Conservation (phyloP, 768 basidiomycete genomes). For the Hysterangium stoloniferum region DNA sequence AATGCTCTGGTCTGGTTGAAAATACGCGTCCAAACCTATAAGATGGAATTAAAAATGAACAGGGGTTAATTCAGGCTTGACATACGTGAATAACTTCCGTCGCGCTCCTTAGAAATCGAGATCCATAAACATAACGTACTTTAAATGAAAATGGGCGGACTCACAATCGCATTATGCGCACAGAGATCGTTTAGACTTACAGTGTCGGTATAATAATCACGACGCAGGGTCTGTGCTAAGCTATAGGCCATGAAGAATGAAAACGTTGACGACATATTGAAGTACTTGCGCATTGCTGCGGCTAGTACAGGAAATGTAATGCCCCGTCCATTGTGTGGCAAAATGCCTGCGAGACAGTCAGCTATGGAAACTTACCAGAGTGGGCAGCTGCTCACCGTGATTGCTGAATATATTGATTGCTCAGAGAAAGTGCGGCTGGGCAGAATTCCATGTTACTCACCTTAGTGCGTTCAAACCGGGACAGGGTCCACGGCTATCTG, state of each 20-base stretch:
- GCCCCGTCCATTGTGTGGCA: slow-evolving; percentile 56
- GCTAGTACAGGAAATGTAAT: slow-evolving; percentile 43
- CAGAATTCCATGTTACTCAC: slow-evolving; percentile 35
- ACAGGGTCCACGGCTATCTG: slow-evolving; percentile 66
- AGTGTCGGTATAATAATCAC: background rate
- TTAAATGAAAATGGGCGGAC: background rate
- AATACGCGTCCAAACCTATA: slow-evolving; percentile 45
- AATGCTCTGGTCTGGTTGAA: slow-evolving; percentile 45
- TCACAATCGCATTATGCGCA: background rate
- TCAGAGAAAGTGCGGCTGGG: no score
- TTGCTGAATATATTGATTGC: background rate
- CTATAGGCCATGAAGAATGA: background rate
- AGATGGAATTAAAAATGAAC: background rate
- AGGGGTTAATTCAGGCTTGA: background rate
- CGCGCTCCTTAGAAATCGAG: background rate
- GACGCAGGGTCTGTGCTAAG: background rate
- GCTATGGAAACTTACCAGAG: background rate
- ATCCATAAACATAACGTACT: background rate
- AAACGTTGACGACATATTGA: background rate
- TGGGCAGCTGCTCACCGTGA: background rate
- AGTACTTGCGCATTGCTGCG: background rate
- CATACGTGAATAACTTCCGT: slow-evolving; percentile 20
- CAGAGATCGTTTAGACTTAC: background rate
- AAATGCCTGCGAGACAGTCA: slow-evolving; percentile 24
- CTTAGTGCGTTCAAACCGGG: slow-evolving; percentile 73